Conservation (phyloP, 177 flowering plant species). For the Tripterygium wilfordii region DNA sequence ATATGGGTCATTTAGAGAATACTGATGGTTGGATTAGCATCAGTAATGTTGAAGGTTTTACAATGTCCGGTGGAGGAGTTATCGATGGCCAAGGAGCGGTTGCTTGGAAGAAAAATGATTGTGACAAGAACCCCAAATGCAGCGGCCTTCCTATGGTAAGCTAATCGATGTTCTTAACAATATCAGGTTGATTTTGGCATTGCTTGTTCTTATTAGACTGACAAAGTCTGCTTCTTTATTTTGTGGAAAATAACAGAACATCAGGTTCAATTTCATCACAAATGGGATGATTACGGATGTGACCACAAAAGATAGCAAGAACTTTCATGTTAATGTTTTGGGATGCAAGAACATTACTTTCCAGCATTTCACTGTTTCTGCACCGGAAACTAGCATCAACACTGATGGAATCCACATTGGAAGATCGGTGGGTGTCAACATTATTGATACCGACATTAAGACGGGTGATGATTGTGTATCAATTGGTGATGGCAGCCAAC, state of each 20-base stretch:
- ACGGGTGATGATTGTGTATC: constrained; percentile 82
- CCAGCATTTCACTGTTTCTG: constrained; percentile 24
- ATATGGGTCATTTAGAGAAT: neutral
- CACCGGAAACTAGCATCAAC: constrained; percentile 56
- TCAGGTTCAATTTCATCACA: constrained; percentile 37
- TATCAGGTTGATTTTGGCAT: neutral
- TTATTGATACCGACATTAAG: constrained; percentile 24
- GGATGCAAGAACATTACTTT: constrained; percentile 42
- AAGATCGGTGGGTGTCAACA: constrained; percentile 24
- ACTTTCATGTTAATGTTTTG: constrained; percentile 43
- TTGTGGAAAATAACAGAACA: constrained; percentile 29
- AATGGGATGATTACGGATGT: constrained; percentile 29
- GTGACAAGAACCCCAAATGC: constrained; percentile 29
- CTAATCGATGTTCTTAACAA: neutral
- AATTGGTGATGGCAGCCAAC: constrained; percentile 39
- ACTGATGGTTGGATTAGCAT: constrained; percentile 35
- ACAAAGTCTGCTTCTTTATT: constrained; percentile 1
- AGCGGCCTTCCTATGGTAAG: constrained; percentile 28
- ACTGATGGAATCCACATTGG: constrained; percentile 76
- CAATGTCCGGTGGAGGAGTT: constrained; percentile 41
- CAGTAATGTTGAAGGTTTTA: constrained; percentile 15
- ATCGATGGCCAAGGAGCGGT: constrained; percentile 59
- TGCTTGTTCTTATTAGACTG: too few species aligned
- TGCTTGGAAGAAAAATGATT: constrained; percentile 45
- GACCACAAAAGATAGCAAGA: constrained; percentile 51